Evolutionary conservation across 148 eudicot genomes (phyloP).

Genomic region (Rhododendron ferrugineum): DNA sequence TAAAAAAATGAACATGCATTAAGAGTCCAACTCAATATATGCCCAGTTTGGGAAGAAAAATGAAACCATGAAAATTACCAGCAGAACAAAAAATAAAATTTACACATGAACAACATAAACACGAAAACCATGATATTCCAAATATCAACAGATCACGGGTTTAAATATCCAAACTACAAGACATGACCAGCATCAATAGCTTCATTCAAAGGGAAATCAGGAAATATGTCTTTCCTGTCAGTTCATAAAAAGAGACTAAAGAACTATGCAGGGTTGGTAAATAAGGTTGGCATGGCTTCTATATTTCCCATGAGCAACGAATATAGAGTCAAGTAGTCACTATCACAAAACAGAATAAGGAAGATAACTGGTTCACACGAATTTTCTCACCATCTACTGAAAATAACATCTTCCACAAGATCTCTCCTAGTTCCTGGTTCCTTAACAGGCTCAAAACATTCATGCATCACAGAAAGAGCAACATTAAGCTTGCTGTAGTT

Average conservation of each 20-base stretch:
- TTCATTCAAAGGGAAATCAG: not conserved
- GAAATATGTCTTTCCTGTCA: not conserved
- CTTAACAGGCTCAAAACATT: conserved; percentile 85
- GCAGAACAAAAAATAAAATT: not conserved
- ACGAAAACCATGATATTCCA: not conserved
- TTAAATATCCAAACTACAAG: not conserved
- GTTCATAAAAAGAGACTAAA: not conserved
- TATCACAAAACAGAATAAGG: not conserved
- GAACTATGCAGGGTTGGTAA: not conserved
- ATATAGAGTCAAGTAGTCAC: not conserved
- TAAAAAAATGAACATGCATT: not conserved
- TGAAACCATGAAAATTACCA: not conserved
- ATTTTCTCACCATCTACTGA: conserved; percentile 48
- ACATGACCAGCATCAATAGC: not conserved
- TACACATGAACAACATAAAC: not conserved
- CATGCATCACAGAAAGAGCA: conserved; percentile 86
- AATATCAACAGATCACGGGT: not conserved
- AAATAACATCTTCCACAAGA: conserved; percentile 81
- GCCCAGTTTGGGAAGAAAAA: not conserved
- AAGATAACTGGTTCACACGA: conserved; percentile 5
- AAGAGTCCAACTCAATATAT: not conserved
- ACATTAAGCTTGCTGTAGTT: conserved; percentile 58
- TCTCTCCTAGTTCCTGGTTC: conserved; percentile 65
- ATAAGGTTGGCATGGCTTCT: not conserved
- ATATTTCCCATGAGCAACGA: not conserved